Evolutionary conservation across 257 asterid genomes (phyloP), one percentile per base, ranked within the genome.

Genomic region (Solanum virginianum): DNA sequence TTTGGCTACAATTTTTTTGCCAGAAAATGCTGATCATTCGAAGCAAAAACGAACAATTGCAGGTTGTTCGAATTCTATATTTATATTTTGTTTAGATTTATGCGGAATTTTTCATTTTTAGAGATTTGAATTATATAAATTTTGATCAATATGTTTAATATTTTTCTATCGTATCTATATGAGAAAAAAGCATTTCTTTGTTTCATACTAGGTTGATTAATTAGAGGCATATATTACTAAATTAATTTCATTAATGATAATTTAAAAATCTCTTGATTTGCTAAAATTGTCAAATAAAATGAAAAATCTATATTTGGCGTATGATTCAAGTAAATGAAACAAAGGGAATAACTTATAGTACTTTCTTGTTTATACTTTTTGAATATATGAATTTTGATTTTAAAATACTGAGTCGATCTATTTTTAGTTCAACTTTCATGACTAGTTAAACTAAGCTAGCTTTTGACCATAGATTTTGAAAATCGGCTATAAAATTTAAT

Each of bases 31-130:
- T 36, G 83, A 43, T 36, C 41, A 36, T 41, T 84, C 43, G 51
- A 77, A 77, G 49, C 89, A 89, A 62, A 86, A 72, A 74, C 60
- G 82, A 14, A 87, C 91, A 3, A 85, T 90, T 24, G 97, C 91
- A 15, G 66, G 66, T 59, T 59, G 29, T 59, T 59, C 29, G 4
- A 9, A 9, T 2, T 62, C 0, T 22, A 0, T 62, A 62, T 22
- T 5, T 5, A 1, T 62, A 22, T 0, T 5, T 62, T 1, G 16
- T 22, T 62, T 4, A 0, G 24, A 62, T 10, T 62, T 62, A 24
- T 3, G 9, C 20, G 7, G 10, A 20, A 4, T 2, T 59, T 59
- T 59, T 1, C 0, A 0, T 4, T 9, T 59, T 59, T 59, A 1
- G 14, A 4, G 7, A 59, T n/a, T 6, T 0, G 9, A 59, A 59